Evolutionary conservation across 306 rosid genomes (phyloP).

Genomic region (Nissolia schottii): DNA sequence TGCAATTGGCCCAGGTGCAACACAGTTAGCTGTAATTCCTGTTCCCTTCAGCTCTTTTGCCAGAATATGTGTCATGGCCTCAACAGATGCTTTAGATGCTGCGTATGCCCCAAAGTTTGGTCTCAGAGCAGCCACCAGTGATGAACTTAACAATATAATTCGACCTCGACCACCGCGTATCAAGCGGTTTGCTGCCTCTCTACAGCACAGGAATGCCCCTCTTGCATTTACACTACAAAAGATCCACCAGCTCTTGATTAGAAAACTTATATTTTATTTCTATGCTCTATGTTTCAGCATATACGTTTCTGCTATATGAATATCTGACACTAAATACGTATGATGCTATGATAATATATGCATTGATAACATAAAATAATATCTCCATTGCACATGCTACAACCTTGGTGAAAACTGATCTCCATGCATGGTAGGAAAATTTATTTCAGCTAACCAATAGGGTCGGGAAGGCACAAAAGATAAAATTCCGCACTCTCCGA

Average conservation of each 20-base stretch:
- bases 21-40: slow-evolving; percentile 41
- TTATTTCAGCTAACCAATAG: neutral
- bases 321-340: neutral
- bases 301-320: neutral
- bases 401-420: neutral
- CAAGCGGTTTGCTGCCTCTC: slow-evolving; percentile 41
- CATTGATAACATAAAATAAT: neutral
- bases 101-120: slow-evolving; percentile 8
- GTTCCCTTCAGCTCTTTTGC: slow-evolving; percentile 49
- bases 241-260: neutral
- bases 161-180: slow-evolving; percentile 42
- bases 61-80: slow-evolving; percentile 37
- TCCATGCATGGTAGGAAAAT: neutral
- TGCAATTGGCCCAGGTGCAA: slow-evolving; percentile 45
- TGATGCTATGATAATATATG: neutral
- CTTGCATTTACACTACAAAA: slow-evolving; percentile 18
- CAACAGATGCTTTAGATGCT: slow-evolving; percentile 48
- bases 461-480: neutral
- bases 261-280: neutral
- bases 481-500: neutral
- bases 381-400: neutral
- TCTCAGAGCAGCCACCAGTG: slow-evolving; percentile 14
- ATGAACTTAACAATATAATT: slow-evolving; percentile 31
- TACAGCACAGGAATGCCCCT: slow-evolving; percentile 41
- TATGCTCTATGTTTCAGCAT: neutral